These are phyloP conservation scores for Wakefieldia striispora DNA, from an alignment of 768 basidiomycete genomes.

Conservation along the genomic window DNA sequence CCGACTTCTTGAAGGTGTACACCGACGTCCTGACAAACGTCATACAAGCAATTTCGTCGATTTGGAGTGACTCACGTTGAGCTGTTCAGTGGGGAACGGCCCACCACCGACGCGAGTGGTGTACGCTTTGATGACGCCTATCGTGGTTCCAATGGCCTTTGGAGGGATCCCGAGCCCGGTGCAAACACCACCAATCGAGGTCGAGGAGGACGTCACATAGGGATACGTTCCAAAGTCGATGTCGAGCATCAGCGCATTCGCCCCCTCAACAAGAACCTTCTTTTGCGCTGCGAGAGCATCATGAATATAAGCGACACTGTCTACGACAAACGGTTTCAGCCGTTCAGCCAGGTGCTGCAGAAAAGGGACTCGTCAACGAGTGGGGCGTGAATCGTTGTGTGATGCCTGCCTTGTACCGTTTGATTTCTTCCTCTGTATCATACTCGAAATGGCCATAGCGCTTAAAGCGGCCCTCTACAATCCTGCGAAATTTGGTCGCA, in stretches of 20 bases:
- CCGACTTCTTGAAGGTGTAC: slow-evolving; percentile 92
- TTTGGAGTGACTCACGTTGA: slow-evolving; percentile 59
- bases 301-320: slow-evolving; percentile 86
- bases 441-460: slow-evolving; percentile 98
- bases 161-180: slow-evolving; percentile 98
- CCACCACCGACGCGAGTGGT: slow-evolving; percentile 99
- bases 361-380: not conserved
- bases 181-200: slow-evolving; percentile 92
- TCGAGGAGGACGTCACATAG: slow-evolving; percentile 93
- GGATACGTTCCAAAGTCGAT: slow-evolving; percentile 98
- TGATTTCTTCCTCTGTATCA: slow-evolving; percentile 95
- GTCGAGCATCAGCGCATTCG: slow-evolving; percentile 98
- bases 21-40: slow-evolving; percentile 62
- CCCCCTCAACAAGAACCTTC: slow-evolving; percentile 90
- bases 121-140: slow-evolving; percentile 97
- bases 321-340: slow-evolving; percentile 83
- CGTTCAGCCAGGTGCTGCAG: slow-evolving; percentile 76
- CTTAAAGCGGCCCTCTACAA: slow-evolving; percentile 97
- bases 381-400: not conserved
- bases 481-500: slow-evolving; percentile 86
- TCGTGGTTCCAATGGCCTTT: slow-evolving; percentile 75
- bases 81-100: slow-evolving; percentile 95
- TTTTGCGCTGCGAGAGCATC: slow-evolving; percentile 72
- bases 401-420: slow-evolving; percentile 78
- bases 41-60: not conserved